Evolutionary conservation across 2,329 filamentous ascomycete genomes (phyloP).

Genomic region (Trichoderma sp.): DNA sequence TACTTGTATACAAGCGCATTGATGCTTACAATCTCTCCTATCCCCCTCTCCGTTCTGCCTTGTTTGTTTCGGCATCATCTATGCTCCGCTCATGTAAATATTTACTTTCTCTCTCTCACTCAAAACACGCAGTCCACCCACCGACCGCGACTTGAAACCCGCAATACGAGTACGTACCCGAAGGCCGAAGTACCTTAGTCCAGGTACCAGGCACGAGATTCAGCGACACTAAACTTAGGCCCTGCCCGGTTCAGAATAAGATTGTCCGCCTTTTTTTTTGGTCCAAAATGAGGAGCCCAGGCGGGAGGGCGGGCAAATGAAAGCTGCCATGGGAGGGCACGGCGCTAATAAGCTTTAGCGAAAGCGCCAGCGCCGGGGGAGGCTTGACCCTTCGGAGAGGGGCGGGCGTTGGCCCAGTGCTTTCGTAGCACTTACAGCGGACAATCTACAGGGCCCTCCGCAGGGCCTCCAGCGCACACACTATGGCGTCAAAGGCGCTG

Average conservation of each 20-base stretch:
- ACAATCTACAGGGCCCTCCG: slow-evolving; percentile 9
- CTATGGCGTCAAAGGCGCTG: slow-evolving; percentile 15
- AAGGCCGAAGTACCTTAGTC: neutral
- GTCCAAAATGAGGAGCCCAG: slow-evolving; percentile 7
- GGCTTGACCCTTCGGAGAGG: neutral
- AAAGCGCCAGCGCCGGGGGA: neutral
- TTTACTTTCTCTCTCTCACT: neutral
- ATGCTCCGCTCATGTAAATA: slow-evolving; percentile 1
- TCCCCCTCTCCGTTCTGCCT: neutral
- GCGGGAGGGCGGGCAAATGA: slow-evolving; percentile 19
- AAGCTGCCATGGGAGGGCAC: slow-evolving; percentile 7
- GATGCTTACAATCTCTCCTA: neutral
- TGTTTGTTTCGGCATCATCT: neutral
- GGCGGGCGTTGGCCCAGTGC: neutral
- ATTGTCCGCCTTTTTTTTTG: slow-evolving; percentile 6
- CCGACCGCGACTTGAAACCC: slow-evolving; percentile 12
- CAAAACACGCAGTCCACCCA: neutral
- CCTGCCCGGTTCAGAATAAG: slow-evolving; percentile 18
- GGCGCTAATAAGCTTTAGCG: slow-evolving; percentile 23
- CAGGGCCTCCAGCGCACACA: neutral
- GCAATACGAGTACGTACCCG: slow-evolving; percentile 19
- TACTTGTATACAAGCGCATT: too few species aligned
- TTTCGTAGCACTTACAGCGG: slow-evolving; percentile 1
- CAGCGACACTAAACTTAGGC: slow-evolving; percentile 13
- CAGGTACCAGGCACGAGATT: slow-evolving; percentile 4